Evolutionary conservation across 441 rosid genomes (phyloP), one percentile per base, ranked within the genome.

Genomic region (Croton setiger): DNA sequence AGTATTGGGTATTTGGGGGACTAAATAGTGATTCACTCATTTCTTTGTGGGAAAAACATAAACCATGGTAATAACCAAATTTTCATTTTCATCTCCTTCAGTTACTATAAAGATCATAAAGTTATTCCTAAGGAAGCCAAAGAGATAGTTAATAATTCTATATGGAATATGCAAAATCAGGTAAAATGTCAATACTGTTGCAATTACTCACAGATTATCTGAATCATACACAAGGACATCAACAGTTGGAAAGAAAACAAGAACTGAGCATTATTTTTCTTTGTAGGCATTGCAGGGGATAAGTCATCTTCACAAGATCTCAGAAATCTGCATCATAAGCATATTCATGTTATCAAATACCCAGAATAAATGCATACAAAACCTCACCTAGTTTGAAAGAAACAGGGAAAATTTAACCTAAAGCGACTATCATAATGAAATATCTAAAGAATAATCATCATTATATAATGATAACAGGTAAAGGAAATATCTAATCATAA

Each of bases 251-350:
- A 53, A 60, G 48, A 20, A 37, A 56, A 49, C 57, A 11, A 44
- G 37, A 15, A 45, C 60, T 18, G 33, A 45, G 55, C 57, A 27
- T 54, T 14, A 15, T 55, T 13, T 52, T 45, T 23, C 35, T 23
- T 35, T 36, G 39, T 35, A 48, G 70, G 45, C 60, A 44, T 65
- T 49, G 64, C 47, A 64, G 69, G 52, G 14, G 71, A 64, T 63
- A 37, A 49, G 31, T 41, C 52, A 43, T 58, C 73, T 67, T 87
- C 85, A 92, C 68, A 92, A 78, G 59, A 92, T 86, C 83, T 92
- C 98, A 35, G 85, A 88, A 72, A 92, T 86, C 95, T 90, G 92
- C 87, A 86, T 61, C 48, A 70, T 15, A 8, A 48, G 41, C 51
- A 63, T 48, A 53, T 53, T 64, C 39, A 47, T 54, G 68, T 74